Evolutionary conservation across 768 basidiomycete species (phyloP).

Genomic region (Leccinum barrowsii): DNA sequence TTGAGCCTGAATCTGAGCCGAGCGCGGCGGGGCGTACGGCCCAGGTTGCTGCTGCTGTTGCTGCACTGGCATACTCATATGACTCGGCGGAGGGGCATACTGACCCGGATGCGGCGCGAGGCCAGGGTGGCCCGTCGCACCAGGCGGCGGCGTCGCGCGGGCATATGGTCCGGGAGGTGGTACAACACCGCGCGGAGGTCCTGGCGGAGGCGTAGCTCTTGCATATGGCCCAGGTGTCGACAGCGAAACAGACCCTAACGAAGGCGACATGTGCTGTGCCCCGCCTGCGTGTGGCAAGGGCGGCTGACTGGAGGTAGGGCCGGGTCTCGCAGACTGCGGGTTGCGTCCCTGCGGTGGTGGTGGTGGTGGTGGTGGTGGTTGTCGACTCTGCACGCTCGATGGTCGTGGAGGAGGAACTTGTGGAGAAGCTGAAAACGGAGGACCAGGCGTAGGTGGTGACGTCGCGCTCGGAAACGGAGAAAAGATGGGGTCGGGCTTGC

Average conservation of each 20-base stretch:
- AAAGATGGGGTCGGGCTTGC: slow-evolving; percentile 71
- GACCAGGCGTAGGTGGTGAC: slow-evolving; percentile 45
- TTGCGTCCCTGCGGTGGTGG: slow-evolving; percentile 39
- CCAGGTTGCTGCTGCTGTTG: slow-evolving; percentile 26
- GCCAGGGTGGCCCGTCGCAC: slow-evolving; percentile 21
- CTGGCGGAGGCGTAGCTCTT: slow-evolving; percentile 43
- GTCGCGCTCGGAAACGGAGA: slow-evolving; percentile 82
- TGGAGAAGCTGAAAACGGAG: slow-evolving; percentile 36
- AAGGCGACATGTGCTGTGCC: slow-evolving; percentile 30
- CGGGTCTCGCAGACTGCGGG: slow-evolving; percentile 29
- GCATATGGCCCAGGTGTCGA: slow-evolving; percentile 35
- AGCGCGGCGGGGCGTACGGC: slow-evolving; percentile 19
- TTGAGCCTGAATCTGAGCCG: slow-evolving; percentile 11
- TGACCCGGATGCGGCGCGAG: slow-evolving; percentile 30
- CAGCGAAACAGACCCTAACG: slow-evolving; percentile 25
- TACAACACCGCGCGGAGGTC: slow-evolving; percentile 24
- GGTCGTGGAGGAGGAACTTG: slow-evolving; percentile 52
- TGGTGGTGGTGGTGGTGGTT: slow-evolving; percentile 33
- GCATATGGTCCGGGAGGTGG: slow-evolving; percentile 36
- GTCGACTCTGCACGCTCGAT: slow-evolving; percentile 36
- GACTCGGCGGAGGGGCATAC: slow-evolving; percentile 21
- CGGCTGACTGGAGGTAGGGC: slow-evolving; percentile 27
- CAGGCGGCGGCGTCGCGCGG: slow-evolving; percentile 42
- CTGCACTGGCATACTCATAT: slow-evolving; percentile 8
- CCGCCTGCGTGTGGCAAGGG: slow-evolving; percentile 38